Evolutionary conservation across 768 basidiomycete genomes (phyloP).

Genomic region (Russula brevipes): DNA sequence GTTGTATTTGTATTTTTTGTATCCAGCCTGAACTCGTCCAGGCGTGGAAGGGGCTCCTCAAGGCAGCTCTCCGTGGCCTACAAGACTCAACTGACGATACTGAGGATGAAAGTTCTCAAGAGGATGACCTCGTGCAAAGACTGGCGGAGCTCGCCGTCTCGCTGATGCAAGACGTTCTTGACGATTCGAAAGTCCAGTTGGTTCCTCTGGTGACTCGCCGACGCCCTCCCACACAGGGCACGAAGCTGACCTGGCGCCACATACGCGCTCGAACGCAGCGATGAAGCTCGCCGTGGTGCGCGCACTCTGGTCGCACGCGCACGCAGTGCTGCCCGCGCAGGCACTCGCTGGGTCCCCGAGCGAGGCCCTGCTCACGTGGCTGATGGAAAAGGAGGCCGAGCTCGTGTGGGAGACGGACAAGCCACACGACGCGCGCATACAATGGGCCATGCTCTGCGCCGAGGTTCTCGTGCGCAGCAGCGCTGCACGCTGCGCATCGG

Average conservation of each 20-base stretch:
- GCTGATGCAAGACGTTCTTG: constrained; percentile 20
- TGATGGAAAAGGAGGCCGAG: constrained; percentile 45
- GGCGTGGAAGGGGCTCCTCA: constrained; percentile 56
- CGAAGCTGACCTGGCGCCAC: constrained; percentile 21
- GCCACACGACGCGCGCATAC: constrained; percentile 41
- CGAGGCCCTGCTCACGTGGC: constrained; percentile 40
- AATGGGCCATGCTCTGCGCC: constrained; percentile 59
- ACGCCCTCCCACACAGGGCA: not conserved
- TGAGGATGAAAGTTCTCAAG: constrained; percentile 35
- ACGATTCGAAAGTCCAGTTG: constrained; percentile 18
- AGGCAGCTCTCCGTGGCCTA: constrained; percentile 42
- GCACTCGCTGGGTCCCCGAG: constrained; percentile 43
- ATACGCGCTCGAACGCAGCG: constrained; percentile 37
- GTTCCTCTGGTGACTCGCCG: constrained; percentile 10
- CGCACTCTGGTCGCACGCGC: constrained; percentile 51
- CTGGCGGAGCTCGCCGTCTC: constrained; percentile 23
- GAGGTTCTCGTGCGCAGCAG: constrained; percentile 50
- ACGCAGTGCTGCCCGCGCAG: constrained; percentile 38
- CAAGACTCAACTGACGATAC: constrained; percentile 34
- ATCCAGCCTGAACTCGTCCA: constrained; percentile 43
- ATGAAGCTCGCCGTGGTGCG: constrained; percentile 55
- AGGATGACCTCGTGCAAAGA: constrained; percentile 31
- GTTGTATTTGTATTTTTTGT: constrained; percentile 2
- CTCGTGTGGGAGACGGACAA: constrained; percentile 42
- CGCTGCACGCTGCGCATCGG: constrained; percentile 37